These are phyloP conservation scores for Oryza meridionalis DNA, from an alignment of 176 grass and related monocot species.

Conservation along the genomic window DNA sequence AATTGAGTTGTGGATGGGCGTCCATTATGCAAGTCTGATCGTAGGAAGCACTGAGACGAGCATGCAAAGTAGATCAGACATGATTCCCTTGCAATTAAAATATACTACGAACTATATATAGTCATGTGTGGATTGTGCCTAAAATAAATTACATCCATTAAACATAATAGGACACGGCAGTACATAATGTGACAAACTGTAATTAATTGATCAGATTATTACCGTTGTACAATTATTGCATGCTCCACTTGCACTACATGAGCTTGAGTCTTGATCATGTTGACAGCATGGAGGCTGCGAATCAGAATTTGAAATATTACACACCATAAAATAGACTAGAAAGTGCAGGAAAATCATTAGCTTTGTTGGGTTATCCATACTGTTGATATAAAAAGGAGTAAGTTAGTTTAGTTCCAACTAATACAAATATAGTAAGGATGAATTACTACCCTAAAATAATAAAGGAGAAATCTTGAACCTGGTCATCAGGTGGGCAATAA, in stretches of 20 bases:
- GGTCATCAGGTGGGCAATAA: constrained; percentile 96
- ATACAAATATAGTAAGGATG: constrained; percentile 37
- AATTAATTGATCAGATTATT: constrained; percentile 43
- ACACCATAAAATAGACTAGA: constrained; percentile 19
- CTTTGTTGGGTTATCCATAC: not conserved
- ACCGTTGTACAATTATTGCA: constrained; percentile 98
- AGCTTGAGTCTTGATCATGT: constrained; percentile 52
- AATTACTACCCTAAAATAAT: constrained; percentile 21
- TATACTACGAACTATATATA: not conserved
- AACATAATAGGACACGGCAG: constrained; percentile 10
- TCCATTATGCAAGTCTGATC: constrained; percentile 79
- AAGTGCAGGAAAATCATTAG: not conserved
- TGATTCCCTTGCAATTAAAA: constrained; percentile 19
- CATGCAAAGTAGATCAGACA: constrained; percentile 46
- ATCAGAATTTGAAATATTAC: constrained; percentile 33
- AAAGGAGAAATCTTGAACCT: constrained; percentile 55
- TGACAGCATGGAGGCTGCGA: constrained; percentile 79
- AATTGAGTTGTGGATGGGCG: constrained; percentile 88
- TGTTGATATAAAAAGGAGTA: constrained; percentile 18
- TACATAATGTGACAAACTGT: constrained; percentile 12
- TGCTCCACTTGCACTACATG: constrained; percentile 45
- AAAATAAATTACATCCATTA: constrained; percentile 17
- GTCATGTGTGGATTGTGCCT: constrained; percentile 16
- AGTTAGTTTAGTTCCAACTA: constrained; percentile 14
- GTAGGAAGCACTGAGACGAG: constrained; percentile 70